Evolutionary conservation across 768 basidiomycete genomes (phyloP).

Genomic region (Coprinellus micaceus): DNA sequence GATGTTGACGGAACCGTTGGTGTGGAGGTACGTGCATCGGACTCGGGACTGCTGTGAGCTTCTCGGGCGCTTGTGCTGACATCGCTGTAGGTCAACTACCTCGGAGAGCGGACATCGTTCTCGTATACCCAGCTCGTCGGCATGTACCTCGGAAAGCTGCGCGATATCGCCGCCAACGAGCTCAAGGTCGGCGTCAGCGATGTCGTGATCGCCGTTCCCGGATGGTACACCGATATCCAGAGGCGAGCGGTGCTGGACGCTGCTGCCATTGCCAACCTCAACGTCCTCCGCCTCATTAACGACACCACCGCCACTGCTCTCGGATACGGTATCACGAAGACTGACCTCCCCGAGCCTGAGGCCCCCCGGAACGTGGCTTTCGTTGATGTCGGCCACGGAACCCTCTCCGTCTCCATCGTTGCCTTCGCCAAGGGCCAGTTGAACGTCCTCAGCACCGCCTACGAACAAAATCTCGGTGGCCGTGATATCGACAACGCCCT

Average conservation of each 20-base stretch:
- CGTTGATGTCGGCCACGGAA: constrained; percentile 93
- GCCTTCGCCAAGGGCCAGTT: constrained; percentile 95
- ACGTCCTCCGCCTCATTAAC: constrained; percentile 92
- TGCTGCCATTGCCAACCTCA: constrained; percentile 84
- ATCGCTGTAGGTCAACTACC: constrained; percentile 71
- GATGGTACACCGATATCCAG: constrained; percentile 95
- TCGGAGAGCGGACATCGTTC: constrained; percentile 75
- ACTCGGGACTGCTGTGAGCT: no score
- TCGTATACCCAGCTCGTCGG: constrained; percentile 90
- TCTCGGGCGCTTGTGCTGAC: constrained; percentile 7
- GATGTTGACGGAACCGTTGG: constrained; percentile 84
- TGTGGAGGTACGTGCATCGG: constrained; percentile 60
- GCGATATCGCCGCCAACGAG: constrained; percentile 81
- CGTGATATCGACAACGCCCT: constrained; percentile 95
- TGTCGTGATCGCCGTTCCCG: constrained; percentile 93
- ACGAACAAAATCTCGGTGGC: constrained; percentile 91
- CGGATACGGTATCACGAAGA: constrained; percentile 98
- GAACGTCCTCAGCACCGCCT: constrained; percentile 80
- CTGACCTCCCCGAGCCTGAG: constrained; percentile 86
- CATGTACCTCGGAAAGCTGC: constrained; percentile 86
- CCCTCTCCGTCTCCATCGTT: constrained; percentile 81
- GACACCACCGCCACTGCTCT: constrained; percentile 95
- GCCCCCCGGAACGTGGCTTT: constrained; percentile 85
- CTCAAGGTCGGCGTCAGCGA: constrained; percentile 86
- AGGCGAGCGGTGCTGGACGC: constrained; percentile 88